Evolutionary conservation across 1,284 basidiomycete species (phyloP), one percentile per base, ranked within the genome.

Genomic region (Neonothopanus nambi): DNA sequence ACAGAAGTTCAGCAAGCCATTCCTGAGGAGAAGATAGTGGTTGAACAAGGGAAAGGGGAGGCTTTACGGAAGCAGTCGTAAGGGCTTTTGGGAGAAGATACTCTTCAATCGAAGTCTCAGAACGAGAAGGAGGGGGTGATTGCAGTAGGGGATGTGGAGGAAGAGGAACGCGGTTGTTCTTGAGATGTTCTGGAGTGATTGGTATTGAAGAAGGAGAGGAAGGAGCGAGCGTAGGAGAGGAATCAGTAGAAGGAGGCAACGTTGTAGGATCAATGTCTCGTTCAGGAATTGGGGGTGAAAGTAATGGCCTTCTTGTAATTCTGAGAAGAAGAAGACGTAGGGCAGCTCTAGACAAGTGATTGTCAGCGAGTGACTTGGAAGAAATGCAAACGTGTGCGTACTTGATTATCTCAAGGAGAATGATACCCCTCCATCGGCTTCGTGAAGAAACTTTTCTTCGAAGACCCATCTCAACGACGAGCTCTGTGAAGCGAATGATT

Each of bases 401-500:
- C 93, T 96, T 96, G 67, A 93, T 67, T 21, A 77, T 65, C 69
- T 96, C 93, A 20, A 95, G 71, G 33, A 86, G 59, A 35, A 93
- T 67, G 40, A 96, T 79, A 26, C 82, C 79, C 58, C 85, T 78
- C 92, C 90, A 93, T 58, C 79, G 74, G 59, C 70, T 74, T 67
- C 79, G 77, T 63, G 74, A 59, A 36, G 87, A 82, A 9, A 84
- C 77, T 64, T 82, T 89, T 61, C 90, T 75, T 47, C 81, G 78
- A 60, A 92, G 73, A n/a, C 83, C 75, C 93, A 96, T 96, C 71
- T 96, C 93, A 41, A 93, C 66, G 37, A 96, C 72, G 36, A 96
- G 79, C 69, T 95, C 85, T 13, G 87, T 79, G 67, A 88, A 93
- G 37, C 82, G 82, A 54, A 93, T 76, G 24, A 93, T 74, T 63